Percentiles rank a stretch among this genome's conserved stretches.
Evolutionary conservation across 208 protist species (phyloP).

Genomic region (Leishmania gerbilli): DNA sequence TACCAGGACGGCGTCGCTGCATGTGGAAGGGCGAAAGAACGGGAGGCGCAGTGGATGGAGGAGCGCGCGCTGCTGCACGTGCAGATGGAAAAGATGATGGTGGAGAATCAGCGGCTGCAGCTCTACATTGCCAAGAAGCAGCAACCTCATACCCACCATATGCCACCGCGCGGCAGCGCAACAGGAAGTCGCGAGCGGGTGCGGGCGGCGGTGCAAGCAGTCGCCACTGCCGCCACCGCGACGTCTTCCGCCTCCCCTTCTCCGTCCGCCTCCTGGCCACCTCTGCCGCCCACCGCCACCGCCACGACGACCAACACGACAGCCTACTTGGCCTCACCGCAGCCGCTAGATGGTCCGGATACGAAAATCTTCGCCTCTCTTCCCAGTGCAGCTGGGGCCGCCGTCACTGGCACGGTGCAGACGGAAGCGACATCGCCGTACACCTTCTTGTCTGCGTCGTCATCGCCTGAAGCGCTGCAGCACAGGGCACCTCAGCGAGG

Average conservation of each 20-base stretch:
- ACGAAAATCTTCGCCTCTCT: not conserved
- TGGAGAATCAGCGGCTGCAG: constrained; percentile 75
- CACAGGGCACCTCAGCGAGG: not conserved
- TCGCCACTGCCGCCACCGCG: constrained; percentile 5
- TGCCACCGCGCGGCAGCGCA: not conserved
- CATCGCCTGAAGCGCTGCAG: constrained; percentile 2
- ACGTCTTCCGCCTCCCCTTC: not conserved
- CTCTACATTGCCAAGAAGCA: constrained; percentile 43
- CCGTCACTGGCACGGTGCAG: not conserved
- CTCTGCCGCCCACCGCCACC: not conserved
- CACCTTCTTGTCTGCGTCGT: constrained; percentile 9
- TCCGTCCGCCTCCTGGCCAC: constrained; percentile 12
- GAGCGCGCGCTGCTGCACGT: constrained; percentile 62
- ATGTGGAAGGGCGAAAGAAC: constrained; percentile 30
- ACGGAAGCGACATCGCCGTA: constrained; percentile 8
- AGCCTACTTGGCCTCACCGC: not conserved
- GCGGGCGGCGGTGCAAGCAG: constrained; percentile 1
- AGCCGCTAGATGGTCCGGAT: not conserved
- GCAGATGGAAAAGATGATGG: constrained; percentile 51
- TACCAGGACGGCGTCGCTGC: constrained; percentile 41
- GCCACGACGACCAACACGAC: not conserved
- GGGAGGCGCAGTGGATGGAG: constrained; percentile 50
- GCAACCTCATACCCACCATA: not conserved
- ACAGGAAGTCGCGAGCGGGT: constrained; percentile 8
- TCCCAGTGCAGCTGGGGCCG: not conserved